These are phyloP conservation scores for Verticillium albo-atrum DNA, from an alignment of 2,329 filamentous ascomycete species.

Conservation along the genomic window DNA sequence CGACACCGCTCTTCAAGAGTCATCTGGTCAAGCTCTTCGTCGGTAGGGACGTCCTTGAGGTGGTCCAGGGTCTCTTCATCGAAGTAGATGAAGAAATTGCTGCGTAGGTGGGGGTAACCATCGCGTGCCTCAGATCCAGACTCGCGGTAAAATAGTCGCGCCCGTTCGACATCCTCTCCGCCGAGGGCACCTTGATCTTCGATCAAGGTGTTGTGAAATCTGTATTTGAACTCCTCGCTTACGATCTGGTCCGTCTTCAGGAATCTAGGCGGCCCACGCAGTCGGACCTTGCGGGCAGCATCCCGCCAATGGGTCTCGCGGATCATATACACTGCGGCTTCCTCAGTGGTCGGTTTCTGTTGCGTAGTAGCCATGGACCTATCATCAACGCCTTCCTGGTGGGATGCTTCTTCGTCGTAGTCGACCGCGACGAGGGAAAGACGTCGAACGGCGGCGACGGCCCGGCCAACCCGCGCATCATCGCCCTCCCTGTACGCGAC, in stretches of 20 bases:
- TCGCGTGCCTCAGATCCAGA: not conserved
- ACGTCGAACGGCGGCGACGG: constrained; percentile 4
- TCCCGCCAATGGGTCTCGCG: not conserved
- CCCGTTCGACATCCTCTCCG: not conserved
- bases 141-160: constrained; percentile 1
- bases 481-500: constrained; percentile 4
- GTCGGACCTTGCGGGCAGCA: not conserved
- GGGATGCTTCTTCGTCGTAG: not conserved
- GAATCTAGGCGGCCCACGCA: not conserved
- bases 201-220: constrained; percentile 4
- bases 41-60: constrained; percentile 1
- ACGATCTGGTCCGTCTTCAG: constrained; percentile 5
- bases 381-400: too few species aligned
- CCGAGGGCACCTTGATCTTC: constrained; percentile 2
- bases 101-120: not conserved
- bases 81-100: constrained; percentile 3
- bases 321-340: not conserved
- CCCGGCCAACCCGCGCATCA: not conserved
- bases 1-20: not conserved
- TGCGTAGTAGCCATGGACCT: too few species aligned
- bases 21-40: constrained; percentile 5
- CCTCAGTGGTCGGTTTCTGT: too few species aligned
- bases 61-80: constrained; percentile 4
- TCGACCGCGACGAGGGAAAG: constrained; percentile 2
- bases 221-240: constrained; percentile 1